phyloP scores from a whole-genome alignment of 2,329 filamentous ascomycete genomes.

The Sporothrix luriei region DNA sequence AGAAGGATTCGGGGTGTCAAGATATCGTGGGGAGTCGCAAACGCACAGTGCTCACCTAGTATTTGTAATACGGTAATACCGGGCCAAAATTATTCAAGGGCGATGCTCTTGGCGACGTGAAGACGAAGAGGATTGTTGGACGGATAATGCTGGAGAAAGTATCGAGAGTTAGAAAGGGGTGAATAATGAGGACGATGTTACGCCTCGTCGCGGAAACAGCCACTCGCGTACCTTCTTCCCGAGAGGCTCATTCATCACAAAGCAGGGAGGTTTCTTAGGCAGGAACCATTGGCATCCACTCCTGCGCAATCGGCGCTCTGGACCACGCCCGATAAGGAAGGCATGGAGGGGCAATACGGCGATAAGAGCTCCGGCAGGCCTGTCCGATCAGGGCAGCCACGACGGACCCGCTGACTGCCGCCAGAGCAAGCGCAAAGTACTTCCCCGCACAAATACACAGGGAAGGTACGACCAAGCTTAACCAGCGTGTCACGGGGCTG shows the following conservation, averaged over 20 bases:
- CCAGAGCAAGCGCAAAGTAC: conserved; percentile 12
- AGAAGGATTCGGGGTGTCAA: background rate
- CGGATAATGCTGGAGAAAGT: background rate
- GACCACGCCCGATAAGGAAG: background rate
- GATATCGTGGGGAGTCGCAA: background rate
- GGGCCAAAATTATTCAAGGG: conserved; percentile 2
- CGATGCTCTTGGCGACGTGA: conserved; percentile 8
- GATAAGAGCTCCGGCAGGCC: conserved; percentile 32
- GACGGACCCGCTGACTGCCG: conserved; percentile 9
- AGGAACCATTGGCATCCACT: background rate
- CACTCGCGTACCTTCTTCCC: conserved; percentile 4
- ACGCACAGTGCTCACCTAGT: background rate
- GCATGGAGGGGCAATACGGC: conserved; percentile 21
- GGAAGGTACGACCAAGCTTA: conserved; percentile 11
- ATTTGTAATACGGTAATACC: conserved; percentile 17
- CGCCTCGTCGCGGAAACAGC: background rate
- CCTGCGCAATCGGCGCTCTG: conserved; percentile 1
- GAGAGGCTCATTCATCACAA: background rate
- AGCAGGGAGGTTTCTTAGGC: background rate
- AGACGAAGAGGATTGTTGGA: background rate
- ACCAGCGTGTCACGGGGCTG: conserved; percentile 20
- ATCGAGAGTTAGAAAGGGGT: background rate
- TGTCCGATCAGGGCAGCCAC: conserved; percentile 30
- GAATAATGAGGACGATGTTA: background rate
- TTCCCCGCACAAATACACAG: background rate